Base-by-base conservation (phyloP, 805 yeast genomes). In the Lachancea waltii region DNA sequence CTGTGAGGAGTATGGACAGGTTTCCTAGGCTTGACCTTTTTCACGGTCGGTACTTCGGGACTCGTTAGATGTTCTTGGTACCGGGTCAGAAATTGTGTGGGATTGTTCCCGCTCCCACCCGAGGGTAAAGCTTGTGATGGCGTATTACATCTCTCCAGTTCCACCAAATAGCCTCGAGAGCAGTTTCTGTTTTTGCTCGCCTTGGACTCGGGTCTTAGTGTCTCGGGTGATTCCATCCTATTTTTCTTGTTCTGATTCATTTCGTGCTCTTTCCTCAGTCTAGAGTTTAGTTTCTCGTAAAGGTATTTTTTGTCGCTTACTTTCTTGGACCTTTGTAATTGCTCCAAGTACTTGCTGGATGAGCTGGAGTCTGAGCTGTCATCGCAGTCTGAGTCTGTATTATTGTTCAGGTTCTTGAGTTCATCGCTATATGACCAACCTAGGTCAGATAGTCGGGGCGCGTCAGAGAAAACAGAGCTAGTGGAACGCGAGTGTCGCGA, bases 281-380 rank as follows among this genome's bases (percentile, higher is more conserved):
- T 49, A 47, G 21, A 26, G 26, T 27, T 26, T 8, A 58, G 40
- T 32, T 48, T 56, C 35, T 60, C 64, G 39, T 56, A 60, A 20
- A 60, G 34, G 18, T 50, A 46, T 1, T 58, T 54, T 35, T 58
- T 60, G 29, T 60, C 63, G 25, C 48, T 57, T 13, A 59, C 64
- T 35, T 53, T 57, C 11, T 45, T 54, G 1, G 64, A 56, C 16
- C 47, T 44, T 41, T 59, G 54, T 23, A 59, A 40, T 27, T 51
- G 48, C 24, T 38, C 45, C 11, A 58, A 42, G 9, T 56, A 50
- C 19, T 51, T 52, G 7, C 41, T 43, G 2, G 52, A 47, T 14
- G 48, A 44, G 24, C 51, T 41, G 9, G 50, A 47, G 21, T 38
- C 46, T 2, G 37, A 26, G 30, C 32, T 27, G 5, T 21, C 14